A percentile compares a stretch with the other conserved stretches of the same genome.
phyloP scores from a whole-genome alignment of 345 rosid genomes.

The Camelina laxa region DNA sequence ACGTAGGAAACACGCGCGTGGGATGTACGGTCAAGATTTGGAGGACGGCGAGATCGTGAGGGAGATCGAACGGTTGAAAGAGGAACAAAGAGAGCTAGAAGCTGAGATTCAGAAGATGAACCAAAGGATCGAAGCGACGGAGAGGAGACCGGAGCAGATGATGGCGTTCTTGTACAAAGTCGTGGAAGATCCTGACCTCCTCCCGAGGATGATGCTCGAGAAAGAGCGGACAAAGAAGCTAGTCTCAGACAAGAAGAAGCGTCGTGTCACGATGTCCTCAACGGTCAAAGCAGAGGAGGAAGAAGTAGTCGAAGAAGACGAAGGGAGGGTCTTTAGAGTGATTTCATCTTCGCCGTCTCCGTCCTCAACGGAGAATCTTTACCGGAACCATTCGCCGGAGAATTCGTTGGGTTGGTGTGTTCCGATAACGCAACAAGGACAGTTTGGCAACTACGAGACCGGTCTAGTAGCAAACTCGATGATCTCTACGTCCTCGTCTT shows the following conservation, averaged over 20 bases:
- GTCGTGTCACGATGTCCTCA: constrained; percentile 48
- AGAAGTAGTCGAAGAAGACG: constrained; percentile 55
- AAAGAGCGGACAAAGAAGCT: constrained; percentile 50
- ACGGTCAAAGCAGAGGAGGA: constrained; percentile 51
- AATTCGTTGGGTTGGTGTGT: constrained; percentile 44
- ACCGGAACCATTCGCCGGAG: constrained; percentile 45
- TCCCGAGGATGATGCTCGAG: constrained; percentile 69
- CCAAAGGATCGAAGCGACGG: constrained; percentile 74
- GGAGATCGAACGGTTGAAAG: constrained; percentile 78
- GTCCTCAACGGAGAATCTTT: constrained; percentile 47
- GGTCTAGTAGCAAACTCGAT: constrained; percentile 12
- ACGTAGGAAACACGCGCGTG: constrained; percentile 68
- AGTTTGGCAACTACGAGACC: constrained; percentile 30
- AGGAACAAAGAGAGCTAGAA: constrained; percentile 69
- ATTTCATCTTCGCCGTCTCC: constrained; percentile 47
- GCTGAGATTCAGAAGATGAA: constrained; percentile 70
- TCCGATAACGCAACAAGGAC: constrained; percentile 13
- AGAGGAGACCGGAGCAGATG: constrained; percentile 91
- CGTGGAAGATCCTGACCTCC: constrained; percentile 78
- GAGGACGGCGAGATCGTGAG: constrained; percentile 67
- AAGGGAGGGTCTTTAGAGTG: constrained; percentile 46
- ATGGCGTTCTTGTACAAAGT: constrained; percentile 82
- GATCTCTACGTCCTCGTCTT: constrained; percentile 19
- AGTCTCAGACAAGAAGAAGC: constrained; percentile 53
- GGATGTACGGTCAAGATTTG: constrained; percentile 43